These are phyloP conservation scores for Mucor lusitanicus DNA, from an alignment of 371 early-diverging fungal genomes.

Conservation along the genomic window DNA sequence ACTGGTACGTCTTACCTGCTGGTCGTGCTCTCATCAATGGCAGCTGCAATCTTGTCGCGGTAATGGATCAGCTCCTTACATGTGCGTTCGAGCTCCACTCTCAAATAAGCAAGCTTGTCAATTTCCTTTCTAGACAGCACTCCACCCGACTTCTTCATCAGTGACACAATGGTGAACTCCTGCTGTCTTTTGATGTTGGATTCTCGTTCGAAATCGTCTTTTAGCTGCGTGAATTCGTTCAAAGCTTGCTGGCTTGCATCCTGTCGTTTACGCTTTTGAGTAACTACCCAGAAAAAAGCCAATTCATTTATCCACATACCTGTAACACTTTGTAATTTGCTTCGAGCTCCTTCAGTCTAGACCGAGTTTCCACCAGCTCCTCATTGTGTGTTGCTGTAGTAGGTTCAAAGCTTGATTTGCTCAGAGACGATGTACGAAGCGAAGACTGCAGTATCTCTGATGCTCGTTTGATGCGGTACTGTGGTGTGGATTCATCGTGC, in stretches of 20 bases:
- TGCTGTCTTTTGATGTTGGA: constrained; percentile 8
- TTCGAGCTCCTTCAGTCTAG: constrained; percentile 25
- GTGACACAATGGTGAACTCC: constrained; percentile 14
- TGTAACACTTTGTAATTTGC: constrained; percentile 17
- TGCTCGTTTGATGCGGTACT: constrained; percentile 14
- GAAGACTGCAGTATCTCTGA: constrained; percentile 24
- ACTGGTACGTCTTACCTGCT: not conserved
- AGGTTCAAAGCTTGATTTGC: not conserved
- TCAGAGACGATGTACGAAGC: constrained; percentile 13
- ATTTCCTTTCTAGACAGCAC: constrained; percentile 28
- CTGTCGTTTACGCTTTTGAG: not conserved
- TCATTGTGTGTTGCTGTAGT: constrained; percentile 12
- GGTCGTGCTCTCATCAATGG: constrained; percentile 11
- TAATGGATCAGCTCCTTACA: constrained; percentile 26
- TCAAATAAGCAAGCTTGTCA: constrained; percentile 16
- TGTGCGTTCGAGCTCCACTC: constrained; percentile 29
- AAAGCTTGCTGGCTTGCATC: constrained; percentile 31
- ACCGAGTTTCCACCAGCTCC: constrained; percentile 14
- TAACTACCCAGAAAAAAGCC: not conserved
- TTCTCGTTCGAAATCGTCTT: constrained; percentile 19
- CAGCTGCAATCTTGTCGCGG: constrained; percentile 19
- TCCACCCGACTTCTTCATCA: constrained; percentile 12
- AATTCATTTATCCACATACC: constrained; percentile 1
- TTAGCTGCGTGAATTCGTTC: constrained; percentile 26
- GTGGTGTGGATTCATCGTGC: not conserved